phyloP scores from a whole-genome alignment of 2,329 filamentous ascomycete species.

The Metarhizium sp. region DNA sequence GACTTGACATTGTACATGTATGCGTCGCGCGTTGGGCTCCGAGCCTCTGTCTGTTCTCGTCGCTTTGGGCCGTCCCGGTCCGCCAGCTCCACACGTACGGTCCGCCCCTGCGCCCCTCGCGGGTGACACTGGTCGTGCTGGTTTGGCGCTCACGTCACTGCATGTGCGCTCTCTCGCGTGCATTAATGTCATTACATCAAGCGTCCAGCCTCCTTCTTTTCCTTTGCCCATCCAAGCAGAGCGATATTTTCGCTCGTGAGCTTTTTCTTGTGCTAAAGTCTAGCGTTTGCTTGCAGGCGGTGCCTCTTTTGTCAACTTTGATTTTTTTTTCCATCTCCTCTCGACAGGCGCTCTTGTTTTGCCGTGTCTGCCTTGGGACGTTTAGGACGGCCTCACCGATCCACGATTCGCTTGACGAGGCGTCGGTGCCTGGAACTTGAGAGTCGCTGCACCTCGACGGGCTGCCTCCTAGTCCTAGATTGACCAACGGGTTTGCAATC shows the following conservation, averaged over 20 bases:
- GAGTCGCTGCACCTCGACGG: neutral
- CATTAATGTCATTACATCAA: neutral
- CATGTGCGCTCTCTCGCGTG: too few relatives aligned
- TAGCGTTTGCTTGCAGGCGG: too few relatives aligned
- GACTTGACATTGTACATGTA: too few relatives aligned
- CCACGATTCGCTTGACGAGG: neutral
- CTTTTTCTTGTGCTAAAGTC: too few relatives aligned
- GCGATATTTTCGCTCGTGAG: neutral
- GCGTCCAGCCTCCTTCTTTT: neutral
- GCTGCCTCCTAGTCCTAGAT: neutral
- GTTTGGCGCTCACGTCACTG: neutral
- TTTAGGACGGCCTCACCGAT: neutral
- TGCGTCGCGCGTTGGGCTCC: neutral
- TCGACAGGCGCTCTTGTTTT: neutral
- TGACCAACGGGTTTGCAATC: neutral
- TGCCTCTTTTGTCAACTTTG: too few relatives aligned
- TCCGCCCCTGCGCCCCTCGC: neutral
- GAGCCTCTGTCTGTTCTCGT: neutral
- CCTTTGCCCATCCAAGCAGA: neutral
- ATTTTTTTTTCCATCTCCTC: neutral
- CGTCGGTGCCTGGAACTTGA: neutral
- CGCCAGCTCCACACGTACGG: neutral
- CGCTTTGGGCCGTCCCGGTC: slow-evolving; percentile 5
- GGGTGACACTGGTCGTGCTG: neutral
- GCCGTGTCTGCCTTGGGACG: neutral